Base-by-base conservation (phyloP, 257 asterid genomes). In the Rauvolfia tetraphylla region DNA sequence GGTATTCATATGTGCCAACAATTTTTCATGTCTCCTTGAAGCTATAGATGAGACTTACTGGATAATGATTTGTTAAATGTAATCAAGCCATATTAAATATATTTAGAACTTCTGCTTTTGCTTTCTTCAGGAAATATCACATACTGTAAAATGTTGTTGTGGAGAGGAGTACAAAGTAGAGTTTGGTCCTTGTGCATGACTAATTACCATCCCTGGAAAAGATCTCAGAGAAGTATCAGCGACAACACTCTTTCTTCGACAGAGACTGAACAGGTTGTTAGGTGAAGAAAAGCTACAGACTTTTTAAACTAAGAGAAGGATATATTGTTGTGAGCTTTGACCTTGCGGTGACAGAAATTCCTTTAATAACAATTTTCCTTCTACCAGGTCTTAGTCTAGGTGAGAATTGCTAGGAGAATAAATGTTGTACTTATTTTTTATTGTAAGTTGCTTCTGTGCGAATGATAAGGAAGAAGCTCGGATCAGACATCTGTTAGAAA, bases 121-220 rank as follows among this genome's bases (percentile, higher is more conserved):
- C 34, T 36, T 78, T 79, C 59, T 79, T 76, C 92, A 93, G 95
- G 91, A 81, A 75, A 86, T 91, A 78, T 86, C 87, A 8, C 89
- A 84, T 78, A 75, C 62, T n/a, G 86, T 87, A 68, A 82, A 77
- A 80, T 93, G 97, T 83, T 83, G 89, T 75, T 93, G 97, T 73
- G 97, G 96, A 68, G 84, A 83, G 85, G 89, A 88, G 80, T 93
- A 83, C 91, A 76, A 54, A 23, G 91, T 83, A 73, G 80, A 63
- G 66, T 74, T 90, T 84, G 84, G 84, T 65, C 42, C 38, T 71
- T 77, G 82, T 76, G 82, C 84, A 75, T 76, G 80, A 73, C 38
- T 68, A 51, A 29, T 36, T 36, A 61, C 74, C 77, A 54, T 75
- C 76, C 71, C 42, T 68, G 34, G 68, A 56, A 66, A 71, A 49